Base-by-base conservation (phyloP, 345 rosid species). In the Pseudoturritis turrita region DNA sequence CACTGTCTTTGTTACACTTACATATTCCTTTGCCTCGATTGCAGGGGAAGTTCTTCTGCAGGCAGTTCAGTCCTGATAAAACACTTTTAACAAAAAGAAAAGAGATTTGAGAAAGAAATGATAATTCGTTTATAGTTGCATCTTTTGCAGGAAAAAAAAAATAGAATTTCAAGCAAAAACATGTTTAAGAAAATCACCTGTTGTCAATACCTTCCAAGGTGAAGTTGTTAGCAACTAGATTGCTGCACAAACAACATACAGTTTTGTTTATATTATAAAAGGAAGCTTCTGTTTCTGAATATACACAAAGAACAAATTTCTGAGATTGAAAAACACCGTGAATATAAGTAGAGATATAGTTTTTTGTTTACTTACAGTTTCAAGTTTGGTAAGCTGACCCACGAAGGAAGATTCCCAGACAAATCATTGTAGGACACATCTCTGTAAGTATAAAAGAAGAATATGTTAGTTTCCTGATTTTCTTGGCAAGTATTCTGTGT, bases 401-500 rank as follows among this genome's bases (percentile, higher is more conserved):
- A 89, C 12, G 92, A 76, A 72, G 98, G 96, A 72, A 88, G 67
- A 75, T 36, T 83, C 28, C 95, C 95, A 2, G 66, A 51, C 78
- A 89, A 79, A 71, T 81, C 80, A 76, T 92, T 92, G 79, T 89
- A 89, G 0, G 96, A 86, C 44, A 87, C 81, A 81, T 92, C 98
- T 84, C 98, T 89, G 81, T 39, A 45, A 80, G 52, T 3, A 61
- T 12, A 55, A 33, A 51, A 9, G 6, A 15, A 60, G 8, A 56
- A 35, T 7, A 45, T 37, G 43, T 15, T 28, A 28, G 39, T 62
- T 62, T 72, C 21, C 7, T 33, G 26, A 43, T 43, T 9, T 67
- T 41, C 18, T 68, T 23, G 62, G 57, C 63, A 52, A 35, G 60
- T 68, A 31, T 33, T 65, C 12, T 14, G 36, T 43, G 68, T 21